Evolutionary conservation across 139 green algal species (phyloP), one percentile per base, ranked within the genome.

Genomic region (Nannochloris sp.): DNA sequence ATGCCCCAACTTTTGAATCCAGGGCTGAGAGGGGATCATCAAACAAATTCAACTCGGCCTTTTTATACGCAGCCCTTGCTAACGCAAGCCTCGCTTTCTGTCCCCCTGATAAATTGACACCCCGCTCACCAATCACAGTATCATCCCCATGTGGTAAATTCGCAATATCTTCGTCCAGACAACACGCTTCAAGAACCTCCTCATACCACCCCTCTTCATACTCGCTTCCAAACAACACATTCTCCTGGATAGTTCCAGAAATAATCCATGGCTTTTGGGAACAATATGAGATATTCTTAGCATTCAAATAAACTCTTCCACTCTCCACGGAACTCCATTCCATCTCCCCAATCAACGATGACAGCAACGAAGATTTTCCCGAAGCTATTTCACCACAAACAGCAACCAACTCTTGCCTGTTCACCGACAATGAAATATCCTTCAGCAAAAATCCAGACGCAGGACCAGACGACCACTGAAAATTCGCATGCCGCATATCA

Each of bases 1-100:
- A 61, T 17, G 68, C 59, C 0, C 78, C 87, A n/a, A 96, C 89
- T 0, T 75, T 76, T 0, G 88, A 71, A 77, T 94, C 88, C n/a
- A 96, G 84, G 3, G 89, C 89, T 4, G 62, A 82, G 25, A 95
- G 72, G 0, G 89, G 89, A 72, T 96, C 89, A 61, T 96, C 89
- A 64, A 96, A 69, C 10, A 96, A 81, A 49, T 79, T 62, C 0
- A 95, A 63, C 30, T 75, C 65, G 0, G 89, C 76, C 0, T 61
- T 16, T 1, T 63, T 72, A 76, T 95, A 95, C 2, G 77, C 78
- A 0, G 89, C 85, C 10, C 89, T 72, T 1, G 89, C 89, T 51
- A 96, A 74, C 16, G 82, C 81, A 29, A 95, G 64, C 9, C 89
- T 81, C 1, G 81, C 82, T 59, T 88, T 86, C 68, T 92, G 85